phyloP scores from a whole-genome alignment of 345 rosid genomes.

The Ailanthus altissimus region DNA sequence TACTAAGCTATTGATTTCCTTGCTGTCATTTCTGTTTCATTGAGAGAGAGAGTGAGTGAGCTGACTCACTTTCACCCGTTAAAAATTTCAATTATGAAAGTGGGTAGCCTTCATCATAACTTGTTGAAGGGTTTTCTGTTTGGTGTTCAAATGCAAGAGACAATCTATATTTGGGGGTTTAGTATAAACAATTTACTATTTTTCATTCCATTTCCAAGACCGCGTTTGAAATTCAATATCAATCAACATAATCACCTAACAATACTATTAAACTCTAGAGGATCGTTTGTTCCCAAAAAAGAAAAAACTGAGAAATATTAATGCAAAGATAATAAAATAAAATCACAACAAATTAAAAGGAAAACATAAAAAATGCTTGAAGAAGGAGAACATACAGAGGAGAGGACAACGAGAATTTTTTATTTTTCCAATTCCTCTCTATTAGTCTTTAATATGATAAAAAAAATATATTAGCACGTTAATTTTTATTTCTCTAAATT shows the following conservation, averaged over 20 bases:
- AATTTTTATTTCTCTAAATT: no score
- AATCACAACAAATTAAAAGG: no score
- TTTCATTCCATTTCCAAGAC: constrained; percentile 23
- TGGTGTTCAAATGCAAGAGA: constrained; percentile 23
- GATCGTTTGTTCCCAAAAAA: no score
- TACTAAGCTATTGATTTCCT: constrained; percentile 33
- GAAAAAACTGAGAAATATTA: no score
- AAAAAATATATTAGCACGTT: no score
- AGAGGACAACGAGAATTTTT: no score
- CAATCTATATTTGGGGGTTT: not conserved
- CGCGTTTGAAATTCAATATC: constrained; percentile 19
- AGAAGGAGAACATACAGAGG: no score
- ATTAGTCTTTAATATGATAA: no score
- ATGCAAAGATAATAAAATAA: no score
- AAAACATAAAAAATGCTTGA: no score
- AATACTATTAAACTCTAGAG: not conserved
- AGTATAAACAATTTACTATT: not conserved
- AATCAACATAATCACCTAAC: not conserved
- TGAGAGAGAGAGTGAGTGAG: constrained; percentile 31
- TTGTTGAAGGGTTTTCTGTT: constrained; percentile 22
- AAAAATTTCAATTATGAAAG: constrained; percentile 13
- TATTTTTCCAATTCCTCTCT: no score
- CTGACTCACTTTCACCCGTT: constrained; percentile 30
- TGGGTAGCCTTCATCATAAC: constrained; percentile 32
- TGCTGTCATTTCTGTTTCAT: constrained; percentile 38